These are phyloP conservation scores for Clathrus columnatus DNA, from an alignment of 768 basidiomycete species.

Conservation along the genomic window DNA sequence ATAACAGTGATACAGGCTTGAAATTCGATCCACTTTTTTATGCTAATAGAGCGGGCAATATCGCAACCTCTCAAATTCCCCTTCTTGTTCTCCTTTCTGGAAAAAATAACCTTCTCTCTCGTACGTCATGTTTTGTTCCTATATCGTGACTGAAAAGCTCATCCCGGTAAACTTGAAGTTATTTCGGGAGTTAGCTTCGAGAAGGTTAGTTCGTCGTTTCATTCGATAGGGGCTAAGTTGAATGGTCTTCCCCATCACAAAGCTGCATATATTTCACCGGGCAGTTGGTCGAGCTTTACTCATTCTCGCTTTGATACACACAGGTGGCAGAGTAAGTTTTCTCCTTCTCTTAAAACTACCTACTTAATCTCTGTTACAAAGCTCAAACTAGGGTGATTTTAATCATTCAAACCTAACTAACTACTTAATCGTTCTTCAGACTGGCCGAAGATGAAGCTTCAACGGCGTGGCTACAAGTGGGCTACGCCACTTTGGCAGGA, in stretches of 20 bases:
- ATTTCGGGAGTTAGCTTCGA: slow-evolving; percentile 13
- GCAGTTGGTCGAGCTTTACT: slow-evolving; percentile 8
- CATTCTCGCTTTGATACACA: slow-evolving; percentile 11
- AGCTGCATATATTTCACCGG: slow-evolving; percentile 13
- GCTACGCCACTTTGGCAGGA: background rate
- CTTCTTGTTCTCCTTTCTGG: slow-evolving; percentile 25
- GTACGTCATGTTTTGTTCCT: background rate
- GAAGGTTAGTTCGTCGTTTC: slow-evolving; percentile 3
- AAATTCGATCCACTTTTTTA: background rate
- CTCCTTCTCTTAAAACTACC: background rate
- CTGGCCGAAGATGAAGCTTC: background rate
- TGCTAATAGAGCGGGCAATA: slow-evolving; percentile 8
- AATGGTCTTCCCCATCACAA: background rate
- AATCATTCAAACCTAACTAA: background rate
- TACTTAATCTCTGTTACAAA: background rate
- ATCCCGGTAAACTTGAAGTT: background rate
- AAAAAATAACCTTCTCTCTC: slow-evolving; percentile 26
- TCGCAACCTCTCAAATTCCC: slow-evolving; percentile 17
- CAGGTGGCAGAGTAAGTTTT: background rate
- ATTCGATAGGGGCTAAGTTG: background rate
- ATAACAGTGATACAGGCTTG: slow-evolving; percentile 16
- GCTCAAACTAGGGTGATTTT: background rate
- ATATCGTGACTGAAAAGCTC: background rate
- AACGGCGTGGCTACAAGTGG: background rate
- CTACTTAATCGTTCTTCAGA: background rate